Evolutionary conservation across 768 basidiomycete genomes (phyloP), one percentile per base, ranked within the genome.

Genomic region (Tricholoma saponaceum): DNA sequence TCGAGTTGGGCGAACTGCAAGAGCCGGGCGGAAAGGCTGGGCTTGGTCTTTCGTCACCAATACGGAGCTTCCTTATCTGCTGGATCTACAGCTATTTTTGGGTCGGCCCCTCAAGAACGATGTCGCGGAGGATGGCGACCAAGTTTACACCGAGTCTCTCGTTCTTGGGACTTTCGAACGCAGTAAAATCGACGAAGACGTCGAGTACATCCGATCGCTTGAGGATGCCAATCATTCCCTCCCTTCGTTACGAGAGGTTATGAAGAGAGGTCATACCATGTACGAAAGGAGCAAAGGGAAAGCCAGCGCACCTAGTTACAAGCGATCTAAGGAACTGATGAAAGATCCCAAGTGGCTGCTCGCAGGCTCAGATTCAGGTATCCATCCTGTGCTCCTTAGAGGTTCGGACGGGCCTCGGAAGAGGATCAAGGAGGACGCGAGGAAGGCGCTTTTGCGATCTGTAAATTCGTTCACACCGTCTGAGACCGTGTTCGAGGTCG

Each of bases 11-110:
- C 85, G 97, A 58, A 98, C 97, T 4, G 97, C 97, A 5, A 83
- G 97, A 66, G 96, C 96, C 1, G 97, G 97, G 13, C 80, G 95
- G 55, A 87, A 86, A 67, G 97, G 97, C 30, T 94, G 93, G 89
- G 96, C 96, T 1, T 98, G 93, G 92, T 94, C 92, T 2, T 92
- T 99, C 67, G 80, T 97, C 54, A 90, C 91, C 3, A 83, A 87
- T 66, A 67, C 80, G 12, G 97, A 99, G 66, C 78, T 98, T 30
- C 95, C 95, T 0, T 91, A 90, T 73, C 80, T 98, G 23, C 78
- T 95, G 60, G 97, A 99, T 68, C 78, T 99, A 41, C 95, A 98
- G 64, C 83, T 96, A 35, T 97, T 98, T 74, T 81, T 98, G 33
- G 89, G 86, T 4, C 83, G 90, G 5, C 91, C 93, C 0, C 69